These are phyloP conservation scores for Vanrija pseudolonga DNA, from an alignment of 1,284 basidiomycete genomes.

Conservation along the genomic window DNA sequence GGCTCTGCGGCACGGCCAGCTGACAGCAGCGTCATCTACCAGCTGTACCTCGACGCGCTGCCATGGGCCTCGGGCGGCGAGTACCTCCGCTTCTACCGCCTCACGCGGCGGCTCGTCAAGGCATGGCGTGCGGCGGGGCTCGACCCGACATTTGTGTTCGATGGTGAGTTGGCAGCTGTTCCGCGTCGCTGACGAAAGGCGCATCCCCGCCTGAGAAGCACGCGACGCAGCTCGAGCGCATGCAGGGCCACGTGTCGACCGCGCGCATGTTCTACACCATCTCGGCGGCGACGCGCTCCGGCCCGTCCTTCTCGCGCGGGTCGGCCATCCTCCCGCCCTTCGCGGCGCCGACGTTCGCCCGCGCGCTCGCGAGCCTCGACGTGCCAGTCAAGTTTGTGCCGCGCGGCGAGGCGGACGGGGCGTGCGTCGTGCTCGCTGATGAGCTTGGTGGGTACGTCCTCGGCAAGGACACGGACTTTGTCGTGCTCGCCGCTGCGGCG, in stretches of 20 bases:
- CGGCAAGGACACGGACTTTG: constrained; percentile 77
- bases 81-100: constrained; percentile 59
- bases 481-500: constrained; percentile 67
- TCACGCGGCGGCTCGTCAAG: constrained; percentile 58
- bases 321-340: constrained; percentile 67
- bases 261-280: constrained; percentile 79
- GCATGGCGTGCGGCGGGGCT: constrained; percentile 73
- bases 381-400: constrained; percentile 56
- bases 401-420: constrained; percentile 81
- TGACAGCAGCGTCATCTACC: constrained; percentile 67
- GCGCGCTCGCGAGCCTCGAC: constrained; percentile 56
- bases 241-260: constrained; percentile 58
- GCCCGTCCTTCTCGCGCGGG: constrained; percentile 64
- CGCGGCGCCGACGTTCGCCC: constrained; percentile 59
- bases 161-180: constrained; percentile 57
- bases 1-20: not conserved
- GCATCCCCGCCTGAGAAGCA: constrained; percentile 71
- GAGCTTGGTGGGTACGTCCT: constrained; percentile 68
- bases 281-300: constrained; percentile 64
- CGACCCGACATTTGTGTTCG: constrained; percentile 80
- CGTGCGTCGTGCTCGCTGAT: constrained; percentile 76
- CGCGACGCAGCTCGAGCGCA: constrained; percentile 62
- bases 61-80: constrained; percentile 86
- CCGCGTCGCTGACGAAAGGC: constrained; percentile 51
- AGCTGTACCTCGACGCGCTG: constrained; percentile 61